These are phyloP conservation scores for Thraustochytrium sp. DNA, from an alignment of 352 stramenopile species.

Conservation along the genomic window DNA sequence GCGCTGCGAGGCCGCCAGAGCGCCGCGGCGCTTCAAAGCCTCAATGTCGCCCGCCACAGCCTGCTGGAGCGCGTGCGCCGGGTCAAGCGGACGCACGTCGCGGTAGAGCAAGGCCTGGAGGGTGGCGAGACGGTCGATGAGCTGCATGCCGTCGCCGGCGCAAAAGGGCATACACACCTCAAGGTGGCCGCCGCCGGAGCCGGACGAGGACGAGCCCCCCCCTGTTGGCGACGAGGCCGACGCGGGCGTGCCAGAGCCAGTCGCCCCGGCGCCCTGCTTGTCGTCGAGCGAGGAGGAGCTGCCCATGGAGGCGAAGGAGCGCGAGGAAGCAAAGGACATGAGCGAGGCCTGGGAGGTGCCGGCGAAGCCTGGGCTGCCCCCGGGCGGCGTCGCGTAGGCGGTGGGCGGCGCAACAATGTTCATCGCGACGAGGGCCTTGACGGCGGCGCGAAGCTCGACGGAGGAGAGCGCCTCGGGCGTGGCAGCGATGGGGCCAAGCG, in stretches of 20 bases:
- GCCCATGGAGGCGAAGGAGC: background rate
- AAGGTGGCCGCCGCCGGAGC: background rate
- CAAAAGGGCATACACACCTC: background rate
- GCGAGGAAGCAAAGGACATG: background rate
- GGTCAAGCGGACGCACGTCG: background rate
- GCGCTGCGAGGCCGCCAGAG: no score
- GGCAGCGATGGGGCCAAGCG: background rate
- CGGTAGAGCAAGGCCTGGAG: background rate
- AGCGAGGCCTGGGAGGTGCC: background rate
- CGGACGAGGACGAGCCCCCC: background rate
- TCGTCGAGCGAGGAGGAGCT: background rate
- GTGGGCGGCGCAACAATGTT: background rate
- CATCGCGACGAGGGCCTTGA: constrained; percentile 1
- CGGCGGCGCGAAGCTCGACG: constrained; percentile 12
- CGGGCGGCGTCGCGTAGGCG: background rate
- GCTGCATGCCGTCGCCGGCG: constrained; percentile 11
- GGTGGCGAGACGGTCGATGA: constrained; percentile 21
- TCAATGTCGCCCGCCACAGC: no score
- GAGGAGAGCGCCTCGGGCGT: background rate
- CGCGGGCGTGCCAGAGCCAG: background rate
- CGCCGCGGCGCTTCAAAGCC: no score
- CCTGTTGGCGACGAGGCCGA: background rate
- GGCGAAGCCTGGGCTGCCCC: background rate
- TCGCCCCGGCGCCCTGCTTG: background rate
- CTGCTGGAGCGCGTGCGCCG: background rate